Conservation (phyloP, 495 filamentous ascomycete genomes). For the Penicillium silybi region DNA sequence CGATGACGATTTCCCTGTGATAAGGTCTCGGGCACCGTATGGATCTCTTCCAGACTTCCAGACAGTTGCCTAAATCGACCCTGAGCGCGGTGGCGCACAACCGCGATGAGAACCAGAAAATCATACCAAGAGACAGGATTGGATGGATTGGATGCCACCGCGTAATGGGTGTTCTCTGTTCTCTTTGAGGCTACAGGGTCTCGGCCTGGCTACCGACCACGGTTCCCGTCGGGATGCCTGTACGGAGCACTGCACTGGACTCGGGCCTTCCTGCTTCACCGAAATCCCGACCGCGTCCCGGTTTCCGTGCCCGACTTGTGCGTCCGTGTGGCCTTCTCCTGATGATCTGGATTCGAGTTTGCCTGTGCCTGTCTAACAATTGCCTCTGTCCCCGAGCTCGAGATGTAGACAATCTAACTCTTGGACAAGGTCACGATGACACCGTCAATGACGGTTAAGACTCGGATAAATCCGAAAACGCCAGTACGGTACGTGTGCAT, state of each 20-base stretch:
- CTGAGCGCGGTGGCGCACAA: neutral
- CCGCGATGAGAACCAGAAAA: neutral
- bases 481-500: neutral
- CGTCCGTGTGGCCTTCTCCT: slow-evolving; percentile 11
- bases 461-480: neutral
- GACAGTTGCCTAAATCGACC: neutral
- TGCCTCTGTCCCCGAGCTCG: neutral
- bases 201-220: slow-evolving; percentile 15
- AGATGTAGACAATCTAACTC: neutral
- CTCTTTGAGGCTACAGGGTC: neutral
- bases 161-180: neutral
- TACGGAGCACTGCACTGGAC: neutral
- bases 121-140: neutral
- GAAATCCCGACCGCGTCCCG: slow-evolving; percentile 27
- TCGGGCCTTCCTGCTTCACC: slow-evolving; percentile 24
- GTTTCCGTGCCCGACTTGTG: slow-evolving; percentile 19
- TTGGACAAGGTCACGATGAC: neutral
- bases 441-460: neutral
- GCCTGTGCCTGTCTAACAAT: neutral
- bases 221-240: slow-evolving; percentile 18
- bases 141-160: neutral
- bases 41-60: neutral
- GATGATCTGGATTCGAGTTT: slow-evolving; percentile 3
- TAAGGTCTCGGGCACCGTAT: slow-evolving; percentile 11
- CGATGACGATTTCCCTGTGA: slow-evolving; percentile 10